A percentile compares a stretch with the other conserved stretches of the same genome.
Conservation (phyloP, 176 grass and related monocot species). For the Oryza meyeriana region DNA sequence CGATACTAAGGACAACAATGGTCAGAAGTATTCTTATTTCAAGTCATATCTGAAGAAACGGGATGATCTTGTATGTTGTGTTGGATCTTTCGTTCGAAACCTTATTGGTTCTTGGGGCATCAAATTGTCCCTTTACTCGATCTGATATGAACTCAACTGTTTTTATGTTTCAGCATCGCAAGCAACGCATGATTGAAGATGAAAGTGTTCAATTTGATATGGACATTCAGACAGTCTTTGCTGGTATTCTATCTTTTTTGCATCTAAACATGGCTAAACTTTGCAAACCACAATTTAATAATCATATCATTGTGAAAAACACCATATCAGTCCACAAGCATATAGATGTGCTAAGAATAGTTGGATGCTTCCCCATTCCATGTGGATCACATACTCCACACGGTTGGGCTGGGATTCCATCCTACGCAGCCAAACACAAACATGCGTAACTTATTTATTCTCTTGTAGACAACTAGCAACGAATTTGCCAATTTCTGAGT, state of each 20-base stretch:
- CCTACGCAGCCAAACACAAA: not conserved
- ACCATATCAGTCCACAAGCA: not conserved
- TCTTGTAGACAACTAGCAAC: not conserved
- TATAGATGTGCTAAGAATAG: not conserved
- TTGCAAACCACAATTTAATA: not conserved
- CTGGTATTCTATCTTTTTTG: constrained; percentile 21
- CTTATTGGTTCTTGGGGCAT: not conserved
- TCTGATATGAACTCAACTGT: not conserved
- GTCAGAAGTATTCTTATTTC: not conserved
- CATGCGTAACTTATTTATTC: not conserved
- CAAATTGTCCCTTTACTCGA: not conserved
- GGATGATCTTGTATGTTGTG: constrained; percentile 30
- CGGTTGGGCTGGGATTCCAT: not conserved
- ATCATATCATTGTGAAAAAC: not conserved
- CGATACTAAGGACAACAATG: not conserved
- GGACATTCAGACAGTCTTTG: constrained; percentile 42
- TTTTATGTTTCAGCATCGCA: constrained; percentile 24
- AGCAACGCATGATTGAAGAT: constrained; percentile 33
- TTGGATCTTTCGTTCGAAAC: not conserved
- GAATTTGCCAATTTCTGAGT: not conserved
- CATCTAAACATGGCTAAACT: constrained; percentile 13
- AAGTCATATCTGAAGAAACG: not conserved
- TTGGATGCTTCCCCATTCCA: not conserved
- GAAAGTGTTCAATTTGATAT: constrained; percentile 43
- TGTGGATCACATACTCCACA: not conserved